Base-by-base conservation (phyloP, 2,329 filamentous ascomycete species). In the Alternaria longipes region DNA sequence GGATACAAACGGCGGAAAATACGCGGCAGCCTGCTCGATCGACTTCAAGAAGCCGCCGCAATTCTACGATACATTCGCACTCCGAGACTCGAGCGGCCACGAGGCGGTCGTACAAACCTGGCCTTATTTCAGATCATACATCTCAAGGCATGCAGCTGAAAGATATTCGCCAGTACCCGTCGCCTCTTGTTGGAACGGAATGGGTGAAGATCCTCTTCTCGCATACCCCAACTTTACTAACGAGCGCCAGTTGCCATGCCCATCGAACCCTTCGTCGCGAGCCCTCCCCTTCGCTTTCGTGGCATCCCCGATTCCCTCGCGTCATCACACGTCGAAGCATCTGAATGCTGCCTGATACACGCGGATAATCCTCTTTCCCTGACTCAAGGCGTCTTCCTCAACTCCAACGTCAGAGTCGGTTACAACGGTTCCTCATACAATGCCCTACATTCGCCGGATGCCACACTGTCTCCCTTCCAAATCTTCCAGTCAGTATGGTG, bases 271-370 rank as follows among this genome's bases (percentile, higher is more conserved):
- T 75, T 75, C 49, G 16, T 70, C 59, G 68, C 60, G 64, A 24
- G 66, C 36, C 46, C 73, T 2, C 71, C 78, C 0, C 81, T 91
- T 0, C 81, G 79, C n/a, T 92, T 92, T 76, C 86, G 90, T 9
- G 89, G 84, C 5, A 82, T 91, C 22, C 73, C 86, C 0, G 89
- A 91, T 70, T 84, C 83, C 4, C 84, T 94, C 1, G 84, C 84
- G 0, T 60, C 67, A 4, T 71, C 81, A 26, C 90, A 92, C 71
- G 81, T 93, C 26, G 91, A 94, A 76, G 91, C 84, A n/a, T 91
- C 88, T 14, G 91, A 94, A 78, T 93, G 91, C 80, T 94, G 91
- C 76, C 85, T 94, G 54, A 88, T 92, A 56, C 90, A 92, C 72
- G 86, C 87, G 3, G 90, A 92, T 70, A 92, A 92, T 68, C 86